Conservation (phyloP, 139 green algal genomes). For the Picochlorum sp. region DNA sequence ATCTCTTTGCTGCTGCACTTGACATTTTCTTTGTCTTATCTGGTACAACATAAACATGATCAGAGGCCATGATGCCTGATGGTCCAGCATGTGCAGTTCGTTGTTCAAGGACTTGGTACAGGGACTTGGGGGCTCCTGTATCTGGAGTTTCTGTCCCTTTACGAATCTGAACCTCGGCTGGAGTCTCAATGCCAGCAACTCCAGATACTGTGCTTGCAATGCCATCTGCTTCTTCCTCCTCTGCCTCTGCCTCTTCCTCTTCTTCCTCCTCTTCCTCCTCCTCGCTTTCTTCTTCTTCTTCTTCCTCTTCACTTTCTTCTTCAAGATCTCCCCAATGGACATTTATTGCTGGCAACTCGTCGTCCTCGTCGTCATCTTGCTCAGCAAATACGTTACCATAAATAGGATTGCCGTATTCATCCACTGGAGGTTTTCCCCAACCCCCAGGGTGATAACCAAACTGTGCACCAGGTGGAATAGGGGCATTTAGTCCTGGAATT, state of each 20-base stretch:
- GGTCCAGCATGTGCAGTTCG: conserved; percentile 30
- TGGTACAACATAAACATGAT: conserved; percentile 87
- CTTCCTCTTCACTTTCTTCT: conserved; percentile 54
- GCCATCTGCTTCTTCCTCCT: conserved; percentile 44
- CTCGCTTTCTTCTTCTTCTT: conserved; percentile 34
- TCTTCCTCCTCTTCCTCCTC: conserved; percentile 41
- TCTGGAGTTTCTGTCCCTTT: conserved; percentile 44
- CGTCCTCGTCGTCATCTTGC: conserved; percentile 6
- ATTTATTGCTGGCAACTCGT: not conserved
- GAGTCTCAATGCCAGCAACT: conserved; percentile 67
- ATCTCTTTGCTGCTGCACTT: conserved; percentile 22
- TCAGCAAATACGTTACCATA: conserved; percentile 96
- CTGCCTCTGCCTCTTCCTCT: conserved; percentile 24
- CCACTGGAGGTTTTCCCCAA: conserved; percentile 93
- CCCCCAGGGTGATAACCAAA: conserved; percentile 86
- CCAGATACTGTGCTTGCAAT: conserved; percentile 46
- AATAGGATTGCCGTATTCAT: conserved; percentile 60
- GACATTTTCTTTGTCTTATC: conserved; percentile 16
- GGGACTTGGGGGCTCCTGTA: conserved; percentile 16
- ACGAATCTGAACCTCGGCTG: conserved; percentile 76
- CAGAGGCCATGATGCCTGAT: conserved; percentile 59
- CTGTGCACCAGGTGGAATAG: conserved; percentile 71
- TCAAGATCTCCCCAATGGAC: conserved; percentile 68
- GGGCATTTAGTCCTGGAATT: conserved; percentile 88
- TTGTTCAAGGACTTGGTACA: conserved; percentile 74